Base-by-base conservation (phyloP, 2,329 filamentous ascomycete genomes). In the Zymoseptoria tritici region DNA sequence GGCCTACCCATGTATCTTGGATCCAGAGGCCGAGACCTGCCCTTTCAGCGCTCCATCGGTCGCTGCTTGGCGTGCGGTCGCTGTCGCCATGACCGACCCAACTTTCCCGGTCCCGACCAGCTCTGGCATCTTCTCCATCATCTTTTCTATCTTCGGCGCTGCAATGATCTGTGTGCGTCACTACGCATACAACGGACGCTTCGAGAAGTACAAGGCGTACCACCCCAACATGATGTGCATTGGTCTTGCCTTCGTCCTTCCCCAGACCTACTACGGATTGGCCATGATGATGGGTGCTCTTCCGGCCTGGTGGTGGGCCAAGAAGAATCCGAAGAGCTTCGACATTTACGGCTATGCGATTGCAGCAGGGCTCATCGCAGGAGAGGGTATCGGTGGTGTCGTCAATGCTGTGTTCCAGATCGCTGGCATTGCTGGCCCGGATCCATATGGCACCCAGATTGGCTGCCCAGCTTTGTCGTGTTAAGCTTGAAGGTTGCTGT, bases 1-100 rank as follows among this genome's bases (percentile, higher is more conserved):
- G 4, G 86, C 86, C 0, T 89, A 89, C 71, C 86, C 85, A 0
- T 89, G 86, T 70, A 85, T 89, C 65, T 80, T 84, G 69, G 75
- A 80, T 60, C 63, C 74, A 19, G 69, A 75, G 1, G 75, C 74
- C 1, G 75, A 81, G 1, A 75, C 64, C 4, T 89, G 86, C 70
- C 74, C 81, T 31, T 89, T 89, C 75, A 68, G 72, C 8, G 83
- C 83, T 1, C 86, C 86, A 3, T 86, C 84, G 2, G 85, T 88
- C 13, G 75, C 81, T 0, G 85, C 86, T 0, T 89, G 85, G 86
- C 78, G 81, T 49, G 86, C 86, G 4, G 83, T 88, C 5, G 85
- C 86, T 1, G 74, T 81, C 61, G 84, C 84, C 16, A 83, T 85
- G 60, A 86, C 83, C 0, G 79, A 83, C 62, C 81, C 82, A 1